Evolutionary conservation across 2,329 filamentous ascomycete genomes (phyloP).

Genomic region (Aspergillus cejpii): DNA sequence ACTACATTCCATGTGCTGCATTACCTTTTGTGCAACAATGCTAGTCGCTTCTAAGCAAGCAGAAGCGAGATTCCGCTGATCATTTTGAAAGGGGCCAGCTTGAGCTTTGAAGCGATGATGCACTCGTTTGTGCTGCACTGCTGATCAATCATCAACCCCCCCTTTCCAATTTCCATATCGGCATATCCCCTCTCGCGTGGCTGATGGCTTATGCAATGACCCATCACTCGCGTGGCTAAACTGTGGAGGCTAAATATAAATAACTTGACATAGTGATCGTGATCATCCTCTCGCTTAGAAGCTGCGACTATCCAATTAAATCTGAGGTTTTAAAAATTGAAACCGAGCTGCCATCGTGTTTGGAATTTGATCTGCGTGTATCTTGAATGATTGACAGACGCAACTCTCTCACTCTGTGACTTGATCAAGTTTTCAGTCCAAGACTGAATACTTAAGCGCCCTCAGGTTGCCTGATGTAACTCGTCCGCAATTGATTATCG

Average conservation of each 20-base stretch:
- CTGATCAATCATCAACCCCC: not conserved
- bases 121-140: not conserved
- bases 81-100: not conserved
- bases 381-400: no score
- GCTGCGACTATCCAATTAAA: no score
- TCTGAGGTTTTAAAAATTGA: not conserved
- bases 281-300: no score
- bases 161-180: not conserved
- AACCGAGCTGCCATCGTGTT: not conserved
- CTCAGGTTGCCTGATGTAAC: no score
- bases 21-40: not conserved
- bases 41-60: not conserved
- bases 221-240: not conserved
- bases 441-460: no score
- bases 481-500: no score
- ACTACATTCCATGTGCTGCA: not conserved
- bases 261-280: not conserved
- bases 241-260: not conserved
- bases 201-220: no score
- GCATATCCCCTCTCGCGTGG: not conserved
- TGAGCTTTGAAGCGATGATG: not conserved
- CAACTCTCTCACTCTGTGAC: no score
- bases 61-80: not conserved
- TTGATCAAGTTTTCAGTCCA: no score
- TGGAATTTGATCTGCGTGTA: not conserved